phyloP scores from a whole-genome alignment of 805 yeast genomes.

The Suhomyces xylopsoci region DNA sequence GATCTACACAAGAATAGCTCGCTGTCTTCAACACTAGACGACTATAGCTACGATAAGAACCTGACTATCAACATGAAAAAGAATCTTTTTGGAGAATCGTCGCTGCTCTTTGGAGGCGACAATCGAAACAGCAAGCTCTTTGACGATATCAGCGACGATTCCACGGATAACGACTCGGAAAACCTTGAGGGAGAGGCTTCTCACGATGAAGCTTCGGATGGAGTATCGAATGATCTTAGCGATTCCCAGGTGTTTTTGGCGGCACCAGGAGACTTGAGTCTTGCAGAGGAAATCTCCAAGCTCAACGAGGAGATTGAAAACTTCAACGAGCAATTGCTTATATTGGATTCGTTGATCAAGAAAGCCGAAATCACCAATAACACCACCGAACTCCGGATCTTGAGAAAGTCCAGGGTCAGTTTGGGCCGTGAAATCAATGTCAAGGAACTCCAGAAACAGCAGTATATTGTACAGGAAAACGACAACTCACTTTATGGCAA shows the following conservation, averaged over 20 bases:
- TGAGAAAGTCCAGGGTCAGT: slow-evolving; percentile 64
- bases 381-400: slow-evolving; percentile 60
- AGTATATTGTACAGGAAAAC: slow-evolving; percentile 76
- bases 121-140: slow-evolving; percentile 28
- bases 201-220: background rate
- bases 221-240: background rate
- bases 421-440: slow-evolving; percentile 68
- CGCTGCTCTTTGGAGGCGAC: slow-evolving; percentile 29
- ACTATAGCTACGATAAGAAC: slow-evolving; percentile 1
- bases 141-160: slow-evolving; percentile 34
- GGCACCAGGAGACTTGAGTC: slow-evolving; percentile 65
- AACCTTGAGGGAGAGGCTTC: slow-evolving; percentile 12
- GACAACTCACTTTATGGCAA: slow-evolving; percentile 74
- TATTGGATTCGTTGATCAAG: slow-evolving; percentile 62
- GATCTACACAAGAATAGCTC: background rate
- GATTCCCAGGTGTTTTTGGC: slow-evolving; percentile 47
- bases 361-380: slow-evolving; percentile 88
- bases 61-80: slow-evolving; percentile 12
- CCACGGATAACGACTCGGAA: slow-evolving; percentile 29
- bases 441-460: slow-evolving; percentile 75
- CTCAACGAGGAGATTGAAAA: slow-evolving; percentile 56
- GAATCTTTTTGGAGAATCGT: slow-evolving; percentile 22
- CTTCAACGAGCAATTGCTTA: slow-evolving; percentile 57
- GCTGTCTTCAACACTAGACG: background rate
- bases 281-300: slow-evolving; percentile 64